These are phyloP conservation scores for Astrocystis sublimbata DNA, from an alignment of 495 filamentous ascomycete species.

Conservation along the genomic window DNA sequence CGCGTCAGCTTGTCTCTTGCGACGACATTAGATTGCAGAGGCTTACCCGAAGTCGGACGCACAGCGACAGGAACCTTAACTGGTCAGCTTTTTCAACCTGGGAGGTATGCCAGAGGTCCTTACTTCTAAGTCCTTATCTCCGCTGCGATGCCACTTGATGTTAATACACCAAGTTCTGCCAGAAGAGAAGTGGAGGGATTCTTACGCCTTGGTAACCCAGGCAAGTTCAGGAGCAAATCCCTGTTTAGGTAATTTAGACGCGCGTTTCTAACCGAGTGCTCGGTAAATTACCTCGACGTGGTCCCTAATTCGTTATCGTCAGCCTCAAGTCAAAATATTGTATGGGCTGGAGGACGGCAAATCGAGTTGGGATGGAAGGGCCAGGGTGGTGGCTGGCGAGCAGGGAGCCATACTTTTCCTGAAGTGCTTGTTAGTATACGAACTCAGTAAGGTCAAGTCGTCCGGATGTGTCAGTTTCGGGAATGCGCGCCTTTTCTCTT, in stretches of 20 bases:
- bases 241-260: conserved; percentile 16
- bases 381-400: not conserved
- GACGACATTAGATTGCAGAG: conserved; percentile 48
- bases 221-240: conserved; percentile 97
- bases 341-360: not conserved
- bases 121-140: conserved; percentile 79
- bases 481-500: not conserved
- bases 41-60: conserved; percentile 75
- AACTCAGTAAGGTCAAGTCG: not conserved
- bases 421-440: conserved; percentile 2
- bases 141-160: conserved; percentile 44
- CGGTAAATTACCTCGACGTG: conserved; percentile 66
- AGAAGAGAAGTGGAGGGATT: conserved; percentile 11
- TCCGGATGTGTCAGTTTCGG: not conserved
- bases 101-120: not conserved
- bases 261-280: not conserved
- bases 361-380: not conserved
- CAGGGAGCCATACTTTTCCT: conserved; percentile 18
- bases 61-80: conserved; percentile 81
- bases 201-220: conserved; percentile 95
- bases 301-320: conserved; percentile 60
- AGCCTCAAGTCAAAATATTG: not conserved
- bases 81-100: conserved; percentile 1
- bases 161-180: conserved; percentile 11
- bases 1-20: not conserved